These are phyloP conservation scores for Nosema muscidifuracis DNA, from an alignment of 371 early-diverging fungal genomes.

Conservation along the genomic window DNA sequence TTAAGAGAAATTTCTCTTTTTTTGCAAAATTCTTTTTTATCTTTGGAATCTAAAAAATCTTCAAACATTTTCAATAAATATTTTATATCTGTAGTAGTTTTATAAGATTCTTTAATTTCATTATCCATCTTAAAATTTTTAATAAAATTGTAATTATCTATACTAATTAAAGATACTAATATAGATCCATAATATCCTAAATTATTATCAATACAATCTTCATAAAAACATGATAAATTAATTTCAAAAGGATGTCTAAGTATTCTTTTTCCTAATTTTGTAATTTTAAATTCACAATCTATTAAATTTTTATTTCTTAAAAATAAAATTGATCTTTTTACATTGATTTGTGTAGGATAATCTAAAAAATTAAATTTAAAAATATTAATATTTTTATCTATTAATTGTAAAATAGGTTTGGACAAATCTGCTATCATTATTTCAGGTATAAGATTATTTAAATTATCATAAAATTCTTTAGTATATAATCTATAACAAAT, in stretches of 20 bases:
- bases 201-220: slow-evolving; percentile 12
- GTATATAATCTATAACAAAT: slow-evolving; percentile 95
- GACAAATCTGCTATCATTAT: slow-evolving; percentile 84
- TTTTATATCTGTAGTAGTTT: slow-evolving; percentile 41
- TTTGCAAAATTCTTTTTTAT: slow-evolving; percentile 47
- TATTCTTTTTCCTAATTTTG: slow-evolving; percentile 47
- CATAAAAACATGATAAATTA: slow-evolving; percentile 43
- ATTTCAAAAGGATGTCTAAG: slow-evolving; percentile 50
- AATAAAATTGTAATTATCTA: slow-evolving; percentile 56
- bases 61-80: slow-evolving; percentile 33
- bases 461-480: slow-evolving; percentile 78
- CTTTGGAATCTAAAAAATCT: slow-evolving; percentile 29
- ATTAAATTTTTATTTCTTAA: background rate
- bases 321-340: background rate
- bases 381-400: slow-evolving; percentile 30
- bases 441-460: slow-evolving; percentile 81
- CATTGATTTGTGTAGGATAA: slow-evolving; percentile 38
- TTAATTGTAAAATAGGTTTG: slow-evolving; percentile 76
- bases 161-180: slow-evolving; percentile 40
- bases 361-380: slow-evolving; percentile 45
- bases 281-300: slow-evolving; percentile 35
- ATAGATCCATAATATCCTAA: slow-evolving; percentile 35
- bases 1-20: slow-evolving; percentile 25
- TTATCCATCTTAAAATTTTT: slow-evolving; percentile 9
- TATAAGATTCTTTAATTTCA: background rate